These are phyloP conservation scores for Cladosporium sp. DNA, from an alignment of 2,329 filamentous ascomycete genomes.

Conservation along the genomic window DNA sequence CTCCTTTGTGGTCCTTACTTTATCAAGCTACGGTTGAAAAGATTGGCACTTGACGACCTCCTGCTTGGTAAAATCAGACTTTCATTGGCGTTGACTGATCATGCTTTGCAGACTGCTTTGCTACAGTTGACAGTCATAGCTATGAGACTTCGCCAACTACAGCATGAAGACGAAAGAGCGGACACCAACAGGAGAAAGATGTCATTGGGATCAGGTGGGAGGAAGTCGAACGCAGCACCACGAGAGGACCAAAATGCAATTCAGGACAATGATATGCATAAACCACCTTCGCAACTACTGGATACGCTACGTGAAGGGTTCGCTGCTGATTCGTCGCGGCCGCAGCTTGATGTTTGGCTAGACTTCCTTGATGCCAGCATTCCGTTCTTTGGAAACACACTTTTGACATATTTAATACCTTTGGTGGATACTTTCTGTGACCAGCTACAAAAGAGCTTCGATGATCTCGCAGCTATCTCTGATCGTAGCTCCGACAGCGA, in stretches of 20 bases:
- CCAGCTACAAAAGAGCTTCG: conserved; percentile 74
- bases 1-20: conserved; percentile 6
- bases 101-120: conserved; percentile 2
- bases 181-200: not conserved
- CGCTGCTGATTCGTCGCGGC: conserved; percentile 69
- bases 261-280: not conserved
- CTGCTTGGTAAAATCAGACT: conserved; percentile 15
- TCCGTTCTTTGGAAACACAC: conserved; percentile 77
- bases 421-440: conserved; percentile 86
- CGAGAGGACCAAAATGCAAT: not conserved
- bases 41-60: conserved; percentile 6
- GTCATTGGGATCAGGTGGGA: conserved; percentile 12
- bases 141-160: conserved; percentile 13
- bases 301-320: conserved; percentile 82
- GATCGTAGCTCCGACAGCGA: not conserved
- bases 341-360: conserved; percentile 89
- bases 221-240: conserved; percentile 20
- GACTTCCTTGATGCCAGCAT: conserved; percentile 80
- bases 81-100: conserved; percentile 2
- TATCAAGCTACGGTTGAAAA: conserved; percentile 11
- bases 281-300: conserved; percentile 56
- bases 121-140: conserved; percentile 2
- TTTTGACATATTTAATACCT: conserved; percentile 88
- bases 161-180: not conserved
- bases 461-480: conserved; percentile 68